phyloP scores from a whole-genome alignment of 306 rosid genomes.

The Quillaja saponaria region DNA sequence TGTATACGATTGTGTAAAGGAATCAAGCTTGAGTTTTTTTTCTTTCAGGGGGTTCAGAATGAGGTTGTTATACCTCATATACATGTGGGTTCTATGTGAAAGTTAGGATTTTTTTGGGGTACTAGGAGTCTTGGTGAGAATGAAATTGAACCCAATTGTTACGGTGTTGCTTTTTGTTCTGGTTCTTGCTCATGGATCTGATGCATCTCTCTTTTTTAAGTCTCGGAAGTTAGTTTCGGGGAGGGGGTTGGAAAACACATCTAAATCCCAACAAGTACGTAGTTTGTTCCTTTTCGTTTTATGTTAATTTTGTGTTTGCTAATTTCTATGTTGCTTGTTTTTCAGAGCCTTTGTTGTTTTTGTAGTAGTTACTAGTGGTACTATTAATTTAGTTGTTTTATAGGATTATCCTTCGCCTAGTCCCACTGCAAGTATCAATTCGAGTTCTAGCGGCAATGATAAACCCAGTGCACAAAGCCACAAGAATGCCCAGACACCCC shows the following conservation, averaged over 20 bases:
- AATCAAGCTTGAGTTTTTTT: background rate
- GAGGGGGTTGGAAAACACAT: background rate
- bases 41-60: background rate
- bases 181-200: conserved; percentile 2
- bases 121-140: background rate
- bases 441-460: no score
- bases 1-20: background rate
- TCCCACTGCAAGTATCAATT: conserved; percentile 11
- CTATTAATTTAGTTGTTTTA: background rate
- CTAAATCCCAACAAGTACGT: background rate
- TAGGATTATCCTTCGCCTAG: conserved; percentile 19
- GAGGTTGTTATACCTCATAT: background rate
- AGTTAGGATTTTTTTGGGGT: background rate
- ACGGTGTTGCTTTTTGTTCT: background rate
- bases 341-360: background rate
- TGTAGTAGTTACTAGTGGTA: background rate
- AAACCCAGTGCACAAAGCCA: no score
- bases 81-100: background rate
- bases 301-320: background rate
- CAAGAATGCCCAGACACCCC: no score
- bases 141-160: background rate
- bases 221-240: background rate
- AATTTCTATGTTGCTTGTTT: no score
- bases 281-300: no score
- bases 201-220: background rate